These are phyloP conservation scores for Simmondsia chinensis DNA, from an alignment of 148 eudicot species.

Conservation along the genomic window DNA sequence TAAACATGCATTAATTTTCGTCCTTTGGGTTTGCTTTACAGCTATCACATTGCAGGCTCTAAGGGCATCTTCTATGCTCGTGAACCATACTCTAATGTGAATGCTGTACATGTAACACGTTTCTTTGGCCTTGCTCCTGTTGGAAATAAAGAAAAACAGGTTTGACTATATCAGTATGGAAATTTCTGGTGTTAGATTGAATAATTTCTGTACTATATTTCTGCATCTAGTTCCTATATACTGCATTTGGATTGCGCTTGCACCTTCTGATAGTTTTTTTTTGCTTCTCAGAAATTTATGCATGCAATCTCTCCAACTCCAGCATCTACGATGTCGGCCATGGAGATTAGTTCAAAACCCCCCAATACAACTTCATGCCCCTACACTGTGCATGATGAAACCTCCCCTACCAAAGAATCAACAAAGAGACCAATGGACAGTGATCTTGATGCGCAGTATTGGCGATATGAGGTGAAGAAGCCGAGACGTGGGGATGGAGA, in stretches of 20 bases:
- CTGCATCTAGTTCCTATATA: not conserved
- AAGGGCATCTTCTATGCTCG: constrained; percentile 71
- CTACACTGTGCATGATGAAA: constrained; percentile 25
- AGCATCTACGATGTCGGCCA: constrained; percentile 69
- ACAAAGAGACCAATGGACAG: constrained; percentile 45
- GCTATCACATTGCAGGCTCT: constrained; percentile 89
- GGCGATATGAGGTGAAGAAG: constrained; percentile 95
- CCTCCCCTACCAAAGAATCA: constrained; percentile 23
- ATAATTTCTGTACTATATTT: no score
- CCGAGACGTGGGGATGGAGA: constrained; percentile 55
- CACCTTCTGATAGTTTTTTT: constrained; percentile 3
- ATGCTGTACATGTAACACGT: constrained; percentile 85
- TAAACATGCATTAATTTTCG: constrained; percentile 2
- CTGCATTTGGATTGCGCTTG: not conserved
- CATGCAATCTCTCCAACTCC: constrained; percentile 98
- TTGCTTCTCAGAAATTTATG: constrained; percentile 65
- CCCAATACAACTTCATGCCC: constrained; percentile 70
- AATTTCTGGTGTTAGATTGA: no score
- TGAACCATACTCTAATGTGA: constrained; percentile 68
- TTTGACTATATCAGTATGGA: constrained; percentile 5
- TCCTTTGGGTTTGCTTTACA: constrained; percentile 22
- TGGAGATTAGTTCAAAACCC: constrained; percentile 60
- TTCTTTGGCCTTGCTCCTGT: constrained; percentile 91
- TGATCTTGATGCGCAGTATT: constrained; percentile 63
- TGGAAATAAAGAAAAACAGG: constrained; percentile 92